A percentile compares a stretch with the other conserved stretches of the same genome.
phyloP scores from a whole-genome alignment of 768 basidiomycete species.

The Terana coerulea region DNA sequence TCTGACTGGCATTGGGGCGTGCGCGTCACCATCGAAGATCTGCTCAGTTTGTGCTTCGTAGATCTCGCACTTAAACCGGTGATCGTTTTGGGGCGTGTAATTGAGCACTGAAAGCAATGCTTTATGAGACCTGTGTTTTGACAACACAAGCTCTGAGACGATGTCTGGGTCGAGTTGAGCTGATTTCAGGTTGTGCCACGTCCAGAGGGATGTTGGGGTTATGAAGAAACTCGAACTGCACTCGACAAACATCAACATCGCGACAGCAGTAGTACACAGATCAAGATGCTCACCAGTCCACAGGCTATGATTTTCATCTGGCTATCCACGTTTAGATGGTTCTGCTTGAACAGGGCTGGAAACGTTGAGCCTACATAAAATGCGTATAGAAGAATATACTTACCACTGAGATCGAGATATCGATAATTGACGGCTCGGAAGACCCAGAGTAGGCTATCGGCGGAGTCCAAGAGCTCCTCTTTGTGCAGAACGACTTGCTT shows the following conservation, averaged over 20 bases:
- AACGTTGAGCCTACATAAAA: neutral
- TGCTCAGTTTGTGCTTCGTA: slow-evolving; percentile 7
- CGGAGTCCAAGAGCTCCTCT: slow-evolving; percentile 17
- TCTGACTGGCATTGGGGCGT: slow-evolving; percentile 10
- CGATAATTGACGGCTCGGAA: slow-evolving; percentile 15
- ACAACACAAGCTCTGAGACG: too few species aligned
- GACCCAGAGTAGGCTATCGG: slow-evolving; percentile 18
- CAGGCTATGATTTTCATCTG: slow-evolving; percentile 20
- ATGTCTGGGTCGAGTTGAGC: too few species aligned
- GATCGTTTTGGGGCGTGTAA: slow-evolving; percentile 10
- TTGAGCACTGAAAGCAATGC: neutral
- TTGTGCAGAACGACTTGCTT: slow-evolving; percentile 24
- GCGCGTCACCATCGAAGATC: neutral
- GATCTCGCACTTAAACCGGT: slow-evolving; percentile 11
- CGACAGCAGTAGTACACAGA: neutral
- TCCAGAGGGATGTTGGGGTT: slow-evolving; percentile 12
- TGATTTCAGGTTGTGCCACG: slow-evolving; percentile 10
- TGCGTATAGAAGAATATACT: neutral
- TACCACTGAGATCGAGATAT: slow-evolving; percentile 13
- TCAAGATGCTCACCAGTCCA: slow-evolving; percentile 20
- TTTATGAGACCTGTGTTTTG: neutral
- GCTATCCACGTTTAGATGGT: slow-evolving; percentile 13
- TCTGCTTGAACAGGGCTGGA: slow-evolving; percentile 12
- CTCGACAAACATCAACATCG: neutral
- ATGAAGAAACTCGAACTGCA: slow-evolving; percentile 14